Conservation (phyloP, 306 rosid species). For the Dryas octopetala region DNA sequence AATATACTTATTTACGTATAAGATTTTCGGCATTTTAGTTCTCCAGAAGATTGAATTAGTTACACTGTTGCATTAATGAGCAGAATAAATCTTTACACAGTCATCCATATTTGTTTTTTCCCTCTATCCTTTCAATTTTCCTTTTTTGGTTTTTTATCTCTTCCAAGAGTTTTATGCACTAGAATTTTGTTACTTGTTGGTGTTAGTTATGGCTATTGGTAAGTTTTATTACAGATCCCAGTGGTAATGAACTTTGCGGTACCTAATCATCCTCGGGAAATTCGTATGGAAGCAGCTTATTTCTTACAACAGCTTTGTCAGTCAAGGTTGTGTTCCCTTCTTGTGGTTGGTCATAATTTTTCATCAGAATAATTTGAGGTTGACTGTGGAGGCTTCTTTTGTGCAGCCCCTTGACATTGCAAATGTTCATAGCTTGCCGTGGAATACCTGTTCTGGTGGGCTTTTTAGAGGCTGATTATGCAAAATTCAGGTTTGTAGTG, state of each 20-base stretch:
- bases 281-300: constrained; percentile 97
- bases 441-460: constrained; percentile 99
- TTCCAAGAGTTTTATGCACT: background rate
- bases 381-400: constrained; percentile 23
- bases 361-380: constrained; percentile 11
- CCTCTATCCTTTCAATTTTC: too few relatives aligned
- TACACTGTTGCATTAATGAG: background rate
- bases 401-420: constrained; percentile 90
- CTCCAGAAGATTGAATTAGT: constrained; percentile 7
- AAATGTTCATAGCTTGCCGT: constrained; percentile 97
- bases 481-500: constrained; percentile 82
- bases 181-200: background rate
- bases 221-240: constrained; percentile 68
- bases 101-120: background rate
- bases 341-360: constrained; percentile 1
- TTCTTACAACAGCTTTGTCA: constrained; percentile 98
- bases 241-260: constrained; percentile 84
- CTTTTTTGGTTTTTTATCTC: background rate
- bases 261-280: constrained; percentile 91
- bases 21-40: background rate
- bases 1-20: background rate
- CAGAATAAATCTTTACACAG: background rate
- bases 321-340: constrained; percentile 61
- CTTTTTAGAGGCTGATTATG: constrained; percentile 97
- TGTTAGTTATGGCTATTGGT: constrained; percentile 31